A percentile compares a stretch with the other conserved stretches of the same genome.
Conservation (phyloP, 306 rosid species). For the Rubus idaeus region DNA sequence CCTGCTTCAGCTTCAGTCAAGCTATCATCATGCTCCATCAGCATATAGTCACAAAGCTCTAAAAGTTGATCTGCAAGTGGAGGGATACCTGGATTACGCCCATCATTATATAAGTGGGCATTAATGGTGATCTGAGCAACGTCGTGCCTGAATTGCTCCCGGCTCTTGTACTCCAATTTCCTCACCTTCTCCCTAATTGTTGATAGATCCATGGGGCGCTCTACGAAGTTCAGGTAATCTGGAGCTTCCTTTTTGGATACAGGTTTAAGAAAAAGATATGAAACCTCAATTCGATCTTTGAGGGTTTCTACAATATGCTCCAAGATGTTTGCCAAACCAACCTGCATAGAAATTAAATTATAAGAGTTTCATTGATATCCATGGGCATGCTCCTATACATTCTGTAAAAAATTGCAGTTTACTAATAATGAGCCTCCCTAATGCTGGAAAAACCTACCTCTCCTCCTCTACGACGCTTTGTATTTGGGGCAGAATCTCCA, state of each 20-base stretch:
- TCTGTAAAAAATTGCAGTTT: neutral
- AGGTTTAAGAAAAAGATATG: conserved; percentile 74
- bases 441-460: conserved; percentile 43
- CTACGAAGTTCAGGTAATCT: conserved; percentile 73
- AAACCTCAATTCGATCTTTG: conserved; percentile 64
- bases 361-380: neutral
- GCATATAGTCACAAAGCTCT: conserved; percentile 79
- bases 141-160: conserved; percentile 87
- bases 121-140: conserved; percentile 79
- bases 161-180: conserved; percentile 81
- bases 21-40: conserved; percentile 69
- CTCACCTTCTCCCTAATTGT: conserved; percentile 80
- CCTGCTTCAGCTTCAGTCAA: conserved; percentile 90
- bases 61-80: conserved; percentile 92
- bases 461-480: conserved; percentile 96
- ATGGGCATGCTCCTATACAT: neutral
- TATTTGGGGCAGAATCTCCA: conserved; percentile 50
- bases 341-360: conserved; percentile 25
- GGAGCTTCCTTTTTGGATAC: conserved; percentile 94
- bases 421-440: neutral
- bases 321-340: conserved; percentile 95
- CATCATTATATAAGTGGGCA: conserved; percentile 81
- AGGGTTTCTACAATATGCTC: conserved; percentile 77
- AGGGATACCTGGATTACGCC: conserved; percentile 89
- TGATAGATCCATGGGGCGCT: conserved; percentile 91